Base-by-base conservation (phyloP, 2,329 filamentous ascomycete species). In the Mariannaea elegans region DNA sequence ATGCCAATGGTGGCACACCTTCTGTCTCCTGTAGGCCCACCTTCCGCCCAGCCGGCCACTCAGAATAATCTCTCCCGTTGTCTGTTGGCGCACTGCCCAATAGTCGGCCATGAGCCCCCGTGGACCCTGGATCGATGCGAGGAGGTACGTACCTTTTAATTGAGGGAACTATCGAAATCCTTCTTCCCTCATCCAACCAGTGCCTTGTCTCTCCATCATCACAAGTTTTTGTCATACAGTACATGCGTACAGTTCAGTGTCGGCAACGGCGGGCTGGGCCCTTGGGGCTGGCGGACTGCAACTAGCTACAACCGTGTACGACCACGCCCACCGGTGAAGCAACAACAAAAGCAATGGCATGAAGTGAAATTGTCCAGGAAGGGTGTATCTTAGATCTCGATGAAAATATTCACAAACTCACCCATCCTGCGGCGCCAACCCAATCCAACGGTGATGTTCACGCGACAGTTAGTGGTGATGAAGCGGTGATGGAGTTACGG, bases 1-100 rank as follows among this genome's bases (percentile, higher is more conserved):
- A 54, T 47, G 31, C 32, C 19, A 41, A 48, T 55, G 52, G 52
- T 18, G 52, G 52, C 52, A 44, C 52, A 55, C 41, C 41, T 47
- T 24, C 24, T 47, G 42, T 47, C 44, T 45, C 45, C 42, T 32
- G 52, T 10, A 27, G 44, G 34, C 24, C 52, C 52, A 48, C 42
- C 32, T 19, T 32, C 42, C 24, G 44, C 23, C n/a, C 44, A 21
- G 24, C 16, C 14, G 6, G 9, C 52, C 52, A 55, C 44, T 55
- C 42, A 55, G 42, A 48, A 34, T 34, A 47, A 32, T 32, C 21
- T 18, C 52, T 55, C 44, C 52, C 44, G 52, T 29, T 23, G 13
- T 31, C 14, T 48, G 34, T 14, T 18, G 2, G 44, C 29, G 34
- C 18, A 44, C 32, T 38, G 44, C 19, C 52, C 52, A 55, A 55